Evolutionary conservation across 768 basidiomycete species (phyloP), one percentile per base, ranked within the genome.

Genomic region (Tylopilus sp.): DNA sequence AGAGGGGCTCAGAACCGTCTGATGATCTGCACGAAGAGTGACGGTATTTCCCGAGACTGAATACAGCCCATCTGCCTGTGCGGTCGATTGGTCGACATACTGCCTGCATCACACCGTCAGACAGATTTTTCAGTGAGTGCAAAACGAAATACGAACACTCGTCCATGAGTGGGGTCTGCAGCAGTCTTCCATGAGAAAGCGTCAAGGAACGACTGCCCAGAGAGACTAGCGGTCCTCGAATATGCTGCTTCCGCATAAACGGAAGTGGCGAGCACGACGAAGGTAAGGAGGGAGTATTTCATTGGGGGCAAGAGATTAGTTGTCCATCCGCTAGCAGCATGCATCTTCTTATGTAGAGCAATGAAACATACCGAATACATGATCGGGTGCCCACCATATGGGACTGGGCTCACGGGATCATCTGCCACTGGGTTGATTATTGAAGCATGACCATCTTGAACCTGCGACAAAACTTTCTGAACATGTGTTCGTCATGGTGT

Each of bases 41-140:
- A 74, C 68, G 19, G 58, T 53, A 57, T 80, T 71, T 26, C 73
- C 75, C 12, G 74, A 73, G 2, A 83, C 74, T 54, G 74, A 85
- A 0, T 85, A 84, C 16, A 89, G 67, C 57, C 86, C 85, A 55
- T 78, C 66, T 21, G 72, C 69, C n/a, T 72, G 60, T 4, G 87
- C 85, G 0, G 83, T 83, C 2, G 63, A 62, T 45, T 76, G 70
- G 54, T 71, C 63, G 45, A 82, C 65, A 46, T 81, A 81, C 58
- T 74, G 75, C 41, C 74, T 78, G 11, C 41, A 21, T 24, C 3
- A 44, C 1, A 2, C 2, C 31, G 37, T 62, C 30, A 59, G 26
- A 31, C 16, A 24, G 36, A 17, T 12, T 4, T 24, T n/a, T n/a
- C n/a, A 38, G 21, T 1, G 0, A 4, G 11, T 9, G 17, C 21